phyloP scores from a whole-genome alignment of 495 filamentous ascomycete genomes.

The Extremus antarcticus region DNA sequence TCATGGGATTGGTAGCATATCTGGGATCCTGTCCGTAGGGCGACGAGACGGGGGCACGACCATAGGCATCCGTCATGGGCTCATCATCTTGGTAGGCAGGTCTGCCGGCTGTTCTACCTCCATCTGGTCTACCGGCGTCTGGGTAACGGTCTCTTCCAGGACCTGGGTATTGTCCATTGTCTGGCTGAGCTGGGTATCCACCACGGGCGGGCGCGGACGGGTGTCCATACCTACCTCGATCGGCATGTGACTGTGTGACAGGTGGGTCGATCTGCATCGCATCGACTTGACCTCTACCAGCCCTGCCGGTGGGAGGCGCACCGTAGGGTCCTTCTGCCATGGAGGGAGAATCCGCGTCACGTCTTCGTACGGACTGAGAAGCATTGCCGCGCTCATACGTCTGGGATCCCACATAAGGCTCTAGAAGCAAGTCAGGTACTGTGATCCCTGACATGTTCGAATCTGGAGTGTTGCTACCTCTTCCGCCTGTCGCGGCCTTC shows the following conservation, averaged over 20 bases:
- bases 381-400: slow-evolving; percentile 7
- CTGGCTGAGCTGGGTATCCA: slow-evolving; percentile 3
- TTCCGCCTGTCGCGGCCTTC: slow-evolving; percentile 8
- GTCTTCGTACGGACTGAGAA: neutral
- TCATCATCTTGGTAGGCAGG: slow-evolving; percentile 6
- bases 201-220: neutral
- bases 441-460: slow-evolving; percentile 12
- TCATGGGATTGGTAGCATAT: slow-evolving; percentile 11
- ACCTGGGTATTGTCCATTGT: slow-evolving; percentile 1
- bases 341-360: slow-evolving; percentile 13
- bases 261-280: slow-evolving; percentile 19
- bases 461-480: slow-evolving; percentile 17
- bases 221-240: slow-evolving; percentile 9
- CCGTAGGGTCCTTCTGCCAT: slow-evolving; percentile 5
- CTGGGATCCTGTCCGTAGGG: slow-evolving; percentile 8
- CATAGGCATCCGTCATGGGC: slow-evolving; percentile 9
- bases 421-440: slow-evolving; percentile 17
- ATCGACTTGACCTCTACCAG: neutral
- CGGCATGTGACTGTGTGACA: neutral
- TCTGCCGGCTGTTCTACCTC: slow-evolving; percentile 1
- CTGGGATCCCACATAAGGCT: slow-evolving; percentile 8
- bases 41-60: neutral
- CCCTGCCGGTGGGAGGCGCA: neutral
- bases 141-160: slow-evolving; percentile 3
- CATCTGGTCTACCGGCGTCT: neutral